Evolutionary conservation across 108 stramenopile species (phyloP), one percentile per base, ranked within the genome.

Genomic region (Skeletonema menzelii): DNA sequence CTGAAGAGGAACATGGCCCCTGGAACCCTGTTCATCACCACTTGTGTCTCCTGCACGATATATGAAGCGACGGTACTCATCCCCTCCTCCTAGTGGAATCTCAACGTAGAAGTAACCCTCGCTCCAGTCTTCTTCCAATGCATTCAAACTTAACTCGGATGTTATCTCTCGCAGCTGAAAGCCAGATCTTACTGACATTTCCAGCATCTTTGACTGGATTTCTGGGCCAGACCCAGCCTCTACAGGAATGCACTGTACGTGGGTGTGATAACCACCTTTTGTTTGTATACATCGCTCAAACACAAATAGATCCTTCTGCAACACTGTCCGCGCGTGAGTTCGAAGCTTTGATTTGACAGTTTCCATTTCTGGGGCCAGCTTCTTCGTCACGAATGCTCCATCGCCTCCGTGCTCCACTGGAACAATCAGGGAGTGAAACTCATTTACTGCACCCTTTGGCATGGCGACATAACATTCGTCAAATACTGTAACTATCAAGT

Each of bases 231-330:
- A 69, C 10, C 73, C 76, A 20, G 70, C 56, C 27, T 87, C 78
- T 27, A 95, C 75, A 0, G 91, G 91, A 34, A 95, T 84, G 72
- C 91, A 95, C 44, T 92, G 90, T 10, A 92, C 86, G 69, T 95
- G 95, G 7, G 87, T 85, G 70, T 95, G 95, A 60, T 95, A 95
- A 46, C 95, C 95, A 47, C 92, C 91, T 63, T 80, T 87, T 28
- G 95, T 95, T 82, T 84, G 85, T 55, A 95, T 93, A 63, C 86
- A 87, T 32, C 95, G 87, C 73, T 95, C 95, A 81, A 92, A 95
- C 49, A 95, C 86, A 70, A 95, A 89, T 44, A 95, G 59, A 40
- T 93, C 88, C 69, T 79, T 87, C 56, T 91, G 77, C 72, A 86
- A 83, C 0, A 58, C 83, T n/a, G 74, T 58, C 12, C 67, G 69